These are phyloP conservation scores for Rosa rugosa DNA, from an alignment of 306 rosid species.

Conservation along the genomic window DNA sequence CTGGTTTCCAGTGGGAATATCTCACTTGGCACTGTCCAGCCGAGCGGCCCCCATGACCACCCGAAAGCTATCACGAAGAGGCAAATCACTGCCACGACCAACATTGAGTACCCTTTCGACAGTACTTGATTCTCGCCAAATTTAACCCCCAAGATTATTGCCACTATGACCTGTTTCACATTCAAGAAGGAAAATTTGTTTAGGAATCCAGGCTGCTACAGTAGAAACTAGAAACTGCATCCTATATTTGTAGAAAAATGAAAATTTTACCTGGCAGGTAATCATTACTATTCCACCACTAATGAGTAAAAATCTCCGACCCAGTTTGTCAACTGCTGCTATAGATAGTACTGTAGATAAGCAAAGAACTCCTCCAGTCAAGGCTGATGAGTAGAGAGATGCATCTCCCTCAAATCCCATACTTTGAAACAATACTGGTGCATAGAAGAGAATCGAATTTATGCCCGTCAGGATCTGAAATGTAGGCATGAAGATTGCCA, in stretches of 20 bases:
- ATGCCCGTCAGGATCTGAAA: slow-evolving; percentile 91
- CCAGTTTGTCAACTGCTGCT: slow-evolving; percentile 73
- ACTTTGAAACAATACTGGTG: slow-evolving; percentile 80
- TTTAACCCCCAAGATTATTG: slow-evolving; percentile 63
- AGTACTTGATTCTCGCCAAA: slow-evolving; percentile 54
- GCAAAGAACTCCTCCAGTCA: slow-evolving; percentile 87
- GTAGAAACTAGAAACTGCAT: not conserved
- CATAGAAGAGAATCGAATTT: slow-evolving; percentile 85
- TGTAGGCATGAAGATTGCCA: slow-evolving; percentile 84
- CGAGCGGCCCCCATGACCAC: slow-evolving; percentile 80
- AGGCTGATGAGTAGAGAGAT: slow-evolving; percentile 78
- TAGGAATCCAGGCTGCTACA: not conserved
- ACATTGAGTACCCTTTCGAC: slow-evolving; percentile 51
- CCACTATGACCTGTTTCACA: slow-evolving; percentile 61
- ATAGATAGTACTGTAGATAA: slow-evolving; percentile 75
- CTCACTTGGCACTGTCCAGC: slow-evolving; percentile 78
- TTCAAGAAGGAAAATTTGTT: not conserved
- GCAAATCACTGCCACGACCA: slow-evolving; percentile 73
- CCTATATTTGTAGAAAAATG: not conserved
- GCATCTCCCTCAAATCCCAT: slow-evolving; percentile 85
- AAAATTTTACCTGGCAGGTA: slow-evolving; percentile 63
- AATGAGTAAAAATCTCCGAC: slow-evolving; percentile 68
- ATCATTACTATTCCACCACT: slow-evolving; percentile 91
- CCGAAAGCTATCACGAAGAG: slow-evolving; percentile 82
- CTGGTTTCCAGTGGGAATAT: slow-evolving; percentile 61